Base-by-base conservation (phyloP, 2,329 filamentous ascomycete genomes). In the Colletotrichum tamarilloi region DNA sequence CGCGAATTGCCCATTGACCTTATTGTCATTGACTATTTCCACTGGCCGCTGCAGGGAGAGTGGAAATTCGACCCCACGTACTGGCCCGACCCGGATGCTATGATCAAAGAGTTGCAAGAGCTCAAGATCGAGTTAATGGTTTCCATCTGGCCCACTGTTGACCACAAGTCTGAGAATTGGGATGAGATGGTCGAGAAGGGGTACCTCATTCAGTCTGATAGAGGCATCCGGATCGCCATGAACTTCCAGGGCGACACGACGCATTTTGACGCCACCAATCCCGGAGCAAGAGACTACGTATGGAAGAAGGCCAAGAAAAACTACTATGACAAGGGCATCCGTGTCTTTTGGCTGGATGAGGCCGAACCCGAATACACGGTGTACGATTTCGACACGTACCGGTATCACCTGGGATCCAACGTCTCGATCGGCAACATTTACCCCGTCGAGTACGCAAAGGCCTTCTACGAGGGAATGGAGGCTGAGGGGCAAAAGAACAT, bases 301-400 rank as follows among this genome's bases (percentile, higher is more conserved):
- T 93, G 91, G 91, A 78, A 82, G 1, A 89, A 87, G 67, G 87
- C 83, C 1, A 90, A 89, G 78, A 76, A 86, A 66, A 90, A 92
- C 78, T 93, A 93, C 81, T 89, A 88, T 76, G 80, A 85, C 62
- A 89, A 88, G 67, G 92, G 92, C 2, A 90, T 93, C 79, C 87
- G 87, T 72, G 81, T 89, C 0, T 93, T 93, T 80, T 93, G 92
- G 91, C 85, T 93, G 0, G 92, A 93, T 75, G 91, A 93, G 78
- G 91, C 91, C 0, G 91, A 93, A 76, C 91, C 91, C 0, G 91
- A 93, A 78, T 93, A 92, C 76, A 84, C 81, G 0, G 84, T 85
- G 12, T 93, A 93, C 78, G 90, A 93, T 78, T 93, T 92, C 77
- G 91, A 93, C 68, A 90, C 89, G 75, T 93, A 90, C 78, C 87